These are phyloP conservation scores for Globisporangium abappressorium DNA, from an alignment of 352 stramenopile species.

Conservation along the genomic window DNA sequence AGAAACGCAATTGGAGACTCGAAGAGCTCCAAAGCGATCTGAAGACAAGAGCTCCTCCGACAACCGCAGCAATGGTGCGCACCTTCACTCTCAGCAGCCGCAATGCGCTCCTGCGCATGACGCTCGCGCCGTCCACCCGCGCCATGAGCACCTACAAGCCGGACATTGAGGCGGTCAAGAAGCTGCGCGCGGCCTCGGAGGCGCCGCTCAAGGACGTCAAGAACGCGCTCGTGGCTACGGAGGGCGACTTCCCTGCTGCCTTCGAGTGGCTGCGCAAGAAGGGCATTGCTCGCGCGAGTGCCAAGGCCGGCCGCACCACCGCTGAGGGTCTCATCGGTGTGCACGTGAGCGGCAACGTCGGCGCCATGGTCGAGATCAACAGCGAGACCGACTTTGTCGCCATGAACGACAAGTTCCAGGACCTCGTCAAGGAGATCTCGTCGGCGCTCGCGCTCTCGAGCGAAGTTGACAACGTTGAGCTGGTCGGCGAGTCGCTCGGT, in stretches of 20 bases:
- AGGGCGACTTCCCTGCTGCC: conserved; percentile 78
- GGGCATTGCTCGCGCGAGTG: conserved; percentile 75
- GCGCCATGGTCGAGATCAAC: conserved; percentile 93
- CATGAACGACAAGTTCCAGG: conserved; percentile 91
- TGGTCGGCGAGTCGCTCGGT: conserved; percentile 42
- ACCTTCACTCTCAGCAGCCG: conserved; percentile 11
- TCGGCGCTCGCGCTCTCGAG: conserved; percentile 32
- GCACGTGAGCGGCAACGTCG: conserved; percentile 68
- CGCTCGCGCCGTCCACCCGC: conserved; percentile 20
- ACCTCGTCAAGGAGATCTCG: conserved; percentile 57
- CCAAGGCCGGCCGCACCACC: conserved; percentile 73
- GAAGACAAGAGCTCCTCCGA: background rate
- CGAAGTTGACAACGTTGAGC: conserved; percentile 16
- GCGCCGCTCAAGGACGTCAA: conserved; percentile 89
- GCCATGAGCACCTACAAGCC: conserved; percentile 77
- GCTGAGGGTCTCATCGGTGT: conserved; percentile 75
- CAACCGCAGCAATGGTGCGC: conserved; percentile 12
- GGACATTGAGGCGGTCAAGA: conserved; percentile 85
- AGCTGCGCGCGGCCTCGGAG: conserved; percentile 82
- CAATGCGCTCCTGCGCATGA: conserved; percentile 11
- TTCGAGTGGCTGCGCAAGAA: conserved; percentile 91
- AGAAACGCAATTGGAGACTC: conserved; percentile 7
- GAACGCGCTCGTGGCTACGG: conserved; percentile 76
- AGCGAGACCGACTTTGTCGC: conserved; percentile 95
- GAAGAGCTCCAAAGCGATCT: background rate